A percentile compares a stretch with the other conserved stretches of the same genome.
phyloP scores from a whole-genome alignment of 1,139 yeast genomes.

The Suzukiozyma palmioleophila region DNA sequence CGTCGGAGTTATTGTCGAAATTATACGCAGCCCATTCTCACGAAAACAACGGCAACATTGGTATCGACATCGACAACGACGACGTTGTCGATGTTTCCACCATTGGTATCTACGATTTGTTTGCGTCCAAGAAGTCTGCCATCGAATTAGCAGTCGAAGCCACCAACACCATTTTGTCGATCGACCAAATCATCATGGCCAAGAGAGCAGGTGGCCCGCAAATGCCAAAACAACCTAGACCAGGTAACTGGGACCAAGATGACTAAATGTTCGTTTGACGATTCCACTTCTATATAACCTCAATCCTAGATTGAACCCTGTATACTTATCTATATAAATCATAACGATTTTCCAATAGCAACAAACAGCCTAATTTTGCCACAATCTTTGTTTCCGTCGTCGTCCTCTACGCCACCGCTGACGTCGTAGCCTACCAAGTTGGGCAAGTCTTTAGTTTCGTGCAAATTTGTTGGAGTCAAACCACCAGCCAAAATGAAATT shows the following conservation, averaged over 20 bases:
- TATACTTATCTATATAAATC: slow-evolving; percentile 1
- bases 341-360: slow-evolving; percentile 30
- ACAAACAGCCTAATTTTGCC: slow-evolving; percentile 59
- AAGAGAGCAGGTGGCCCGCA: slow-evolving; percentile 97
- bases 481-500: slow-evolving; percentile 85
- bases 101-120: slow-evolving; percentile 72
- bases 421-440: slow-evolving; percentile 88
- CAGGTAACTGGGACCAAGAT: slow-evolving; percentile 97
- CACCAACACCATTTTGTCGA: slow-evolving; percentile 82
- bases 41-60: slow-evolving; percentile 27
- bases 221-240: slow-evolving; percentile 81
- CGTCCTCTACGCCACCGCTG: slow-evolving; percentile 88
- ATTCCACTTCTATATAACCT: neutral
- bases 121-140: slow-evolving; percentile 79
- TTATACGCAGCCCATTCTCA: slow-evolving; percentile 79
- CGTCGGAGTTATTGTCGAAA: slow-evolving; percentile 81
- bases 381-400: slow-evolving; percentile 62
- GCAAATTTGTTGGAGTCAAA: slow-evolving; percentile 67
- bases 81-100: slow-evolving; percentile 70
- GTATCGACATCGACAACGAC: slow-evolving; percentile 66
- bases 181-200: slow-evolving; percentile 90
- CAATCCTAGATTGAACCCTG: slow-evolving; percentile 1
- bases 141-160: slow-evolving; percentile 94
- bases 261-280: slow-evolving; percentile 41
- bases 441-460: slow-evolving; percentile 38